Evolutionary conservation across 306 rosid genomes (phyloP).

Genomic region (Sechiopsis laciniata): DNA sequence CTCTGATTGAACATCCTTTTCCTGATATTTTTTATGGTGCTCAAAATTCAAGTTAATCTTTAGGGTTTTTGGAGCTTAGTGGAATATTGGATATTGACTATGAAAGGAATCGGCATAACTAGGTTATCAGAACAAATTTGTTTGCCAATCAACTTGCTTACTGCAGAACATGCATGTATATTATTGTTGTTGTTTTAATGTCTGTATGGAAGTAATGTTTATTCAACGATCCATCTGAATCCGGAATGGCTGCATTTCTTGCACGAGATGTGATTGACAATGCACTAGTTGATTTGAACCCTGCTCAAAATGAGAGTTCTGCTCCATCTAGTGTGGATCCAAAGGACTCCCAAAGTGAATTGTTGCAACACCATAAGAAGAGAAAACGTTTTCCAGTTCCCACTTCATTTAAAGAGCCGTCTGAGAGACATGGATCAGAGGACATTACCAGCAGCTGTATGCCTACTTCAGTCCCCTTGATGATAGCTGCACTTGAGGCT

Average conservation of each 20-base stretch:
- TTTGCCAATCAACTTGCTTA: neutral
- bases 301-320: conserved; percentile 32
- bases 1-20: neutral
- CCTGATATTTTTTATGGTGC: neutral
- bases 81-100: neutral
- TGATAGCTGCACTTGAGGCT: conserved; percentile 81
- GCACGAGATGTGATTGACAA: conserved; percentile 57
- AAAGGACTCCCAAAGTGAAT: conserved; percentile 32
- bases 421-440: conserved; percentile 32
- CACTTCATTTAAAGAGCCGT: conserved; percentile 41
- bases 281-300: conserved; percentile 59
- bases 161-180: neutral
- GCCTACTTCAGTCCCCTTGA: conserved; percentile 42
- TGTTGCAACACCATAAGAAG: conserved; percentile 41
- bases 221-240: conserved; percentile 26
- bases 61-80: neutral
- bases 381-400: conserved; percentile 42
- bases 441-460: conserved; percentile 30
- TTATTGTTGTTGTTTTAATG: neutral
- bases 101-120: neutral
- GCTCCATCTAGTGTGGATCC: conserved; percentile 32
- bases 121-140: neutral
- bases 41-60: neutral
- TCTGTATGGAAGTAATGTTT: conserved; percentile 17
- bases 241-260: conserved; percentile 74